Evolutionary conservation across 192 early-diverging fungal genomes (phyloP).

Genomic region (Rhizoclosmatium globosum): DNA sequence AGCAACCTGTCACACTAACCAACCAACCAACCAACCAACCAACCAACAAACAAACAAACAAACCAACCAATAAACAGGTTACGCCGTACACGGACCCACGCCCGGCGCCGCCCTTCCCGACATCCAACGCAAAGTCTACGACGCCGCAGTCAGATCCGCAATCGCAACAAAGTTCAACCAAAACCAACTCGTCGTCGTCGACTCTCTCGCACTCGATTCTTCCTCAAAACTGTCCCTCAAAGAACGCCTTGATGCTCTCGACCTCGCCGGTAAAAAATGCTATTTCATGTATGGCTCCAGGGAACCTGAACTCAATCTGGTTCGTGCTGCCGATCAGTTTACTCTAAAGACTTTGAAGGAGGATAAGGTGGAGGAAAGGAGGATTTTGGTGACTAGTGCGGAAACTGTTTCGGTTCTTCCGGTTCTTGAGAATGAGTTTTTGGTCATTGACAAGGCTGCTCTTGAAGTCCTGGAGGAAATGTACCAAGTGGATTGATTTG

Average conservation of each 20-base stretch:
- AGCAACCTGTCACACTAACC: neutral
- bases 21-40: no score
- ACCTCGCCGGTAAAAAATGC: constrained; percentile 44
- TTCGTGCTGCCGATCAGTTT: constrained; percentile 48
- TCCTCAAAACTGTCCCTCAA: constrained; percentile 33
- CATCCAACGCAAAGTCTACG: constrained; percentile 87
- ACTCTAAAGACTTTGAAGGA: neutral
- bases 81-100: constrained; percentile 82
- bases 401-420: constrained; percentile 45
- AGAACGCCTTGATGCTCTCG: constrained; percentile 39
- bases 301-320: constrained; percentile 31
- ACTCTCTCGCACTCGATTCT: constrained; percentile 45
- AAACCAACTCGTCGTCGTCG: constrained; percentile 86
- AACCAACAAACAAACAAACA: no score
- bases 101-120: constrained; percentile 84
- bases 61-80: no score
- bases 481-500: constrained; percentile 38
- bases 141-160: constrained; percentile 81
- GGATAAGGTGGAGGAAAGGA: constrained; percentile 36
- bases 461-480: constrained; percentile 60
- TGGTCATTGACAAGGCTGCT: constrained; percentile 62
- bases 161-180: constrained; percentile 87
- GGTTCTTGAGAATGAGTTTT: constrained; percentile 54
- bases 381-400: constrained; percentile 48
- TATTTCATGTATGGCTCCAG: constrained; percentile 57